Evolutionary conservation across 2,329 filamentous ascomycete genomes (phyloP).

Genomic region (Scedosporium minutisporum): DNA sequence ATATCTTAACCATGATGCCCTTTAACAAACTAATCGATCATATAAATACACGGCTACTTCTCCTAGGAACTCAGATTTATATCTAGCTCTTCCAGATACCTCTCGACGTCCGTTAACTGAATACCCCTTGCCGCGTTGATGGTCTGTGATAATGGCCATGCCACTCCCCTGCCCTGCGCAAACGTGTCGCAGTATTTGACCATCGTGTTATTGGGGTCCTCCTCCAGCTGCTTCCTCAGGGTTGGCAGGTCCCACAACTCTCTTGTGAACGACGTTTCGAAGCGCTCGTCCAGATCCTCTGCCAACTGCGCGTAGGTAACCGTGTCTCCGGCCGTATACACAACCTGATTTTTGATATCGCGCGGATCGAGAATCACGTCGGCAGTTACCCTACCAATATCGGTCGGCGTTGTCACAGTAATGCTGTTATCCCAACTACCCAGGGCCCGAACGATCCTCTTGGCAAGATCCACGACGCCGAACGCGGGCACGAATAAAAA

Average conservation of each 20-base stretch:
- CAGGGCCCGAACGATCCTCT: conserved; percentile 38
- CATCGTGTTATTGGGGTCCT: conserved; percentile 37
- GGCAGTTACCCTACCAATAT: conserved; percentile 54
- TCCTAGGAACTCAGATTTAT: conserved; percentile 4
- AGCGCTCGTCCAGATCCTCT: conserved; percentile 37
- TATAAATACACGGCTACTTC: too few species aligned
- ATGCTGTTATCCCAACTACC: conserved; percentile 53
- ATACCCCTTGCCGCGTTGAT: conserved; percentile 43
- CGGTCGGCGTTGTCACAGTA: conserved; percentile 51
- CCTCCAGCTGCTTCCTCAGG: conserved; percentile 33
- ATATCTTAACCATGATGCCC: too few species aligned
- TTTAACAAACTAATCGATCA: too few species aligned
- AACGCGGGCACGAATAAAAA: conserved; percentile 57
- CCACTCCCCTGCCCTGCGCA: conserved; percentile 46
- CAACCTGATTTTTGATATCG: conserved; percentile 27
- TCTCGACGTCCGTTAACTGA: conserved; percentile 29
- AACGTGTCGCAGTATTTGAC: conserved; percentile 55
- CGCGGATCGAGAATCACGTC: conserved; percentile 39
- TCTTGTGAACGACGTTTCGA: conserved; percentile 30
- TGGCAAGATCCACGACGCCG: conserved; percentile 46
- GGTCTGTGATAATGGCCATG: conserved; percentile 45
- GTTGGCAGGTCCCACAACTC: conserved; percentile 38
- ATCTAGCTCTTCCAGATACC: conserved; percentile 22
- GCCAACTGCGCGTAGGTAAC: conserved; percentile 46
- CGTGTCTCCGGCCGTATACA: conserved; percentile 55